Percentiles rank a stretch among this genome's conserved stretches.
Conservation (phyloP, 73 alveolate genomes). For the Paramecium primaurelia region DNA sequence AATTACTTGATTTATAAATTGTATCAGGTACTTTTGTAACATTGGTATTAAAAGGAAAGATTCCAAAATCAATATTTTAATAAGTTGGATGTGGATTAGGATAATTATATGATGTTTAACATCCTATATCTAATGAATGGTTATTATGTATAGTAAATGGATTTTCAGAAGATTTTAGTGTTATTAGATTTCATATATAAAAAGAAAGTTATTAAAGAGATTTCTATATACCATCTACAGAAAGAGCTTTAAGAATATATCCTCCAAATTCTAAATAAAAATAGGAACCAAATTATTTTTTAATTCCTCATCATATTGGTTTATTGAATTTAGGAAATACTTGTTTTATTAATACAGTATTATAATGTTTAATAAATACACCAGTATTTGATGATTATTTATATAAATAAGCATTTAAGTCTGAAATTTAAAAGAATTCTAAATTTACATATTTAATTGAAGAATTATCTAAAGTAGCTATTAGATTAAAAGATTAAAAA, state of each 20-base stretch:
- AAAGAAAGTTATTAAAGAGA: constrained; percentile 36
- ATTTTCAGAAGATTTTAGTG: constrained; percentile 18
- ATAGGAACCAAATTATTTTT: background rate
- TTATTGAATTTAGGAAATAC: constrained; percentile 81
- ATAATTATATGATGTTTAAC: background rate
- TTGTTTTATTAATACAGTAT: constrained; percentile 75
- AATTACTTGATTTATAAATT: constrained; percentile 29
- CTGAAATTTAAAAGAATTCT: background rate
- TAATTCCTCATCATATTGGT: constrained; percentile 59
- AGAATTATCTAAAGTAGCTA: constrained; percentile 18
- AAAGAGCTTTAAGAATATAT: background rate
- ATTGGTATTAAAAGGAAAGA: background rate
- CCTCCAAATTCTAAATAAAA: background rate
- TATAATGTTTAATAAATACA: constrained; percentile 76
- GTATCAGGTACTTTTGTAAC: constrained; percentile 44
- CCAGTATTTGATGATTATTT: constrained; percentile 64
- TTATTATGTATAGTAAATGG: background rate
- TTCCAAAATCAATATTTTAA: background rate
- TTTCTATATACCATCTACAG: background rate
- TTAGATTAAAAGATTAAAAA: background rate
- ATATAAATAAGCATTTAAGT: background rate
- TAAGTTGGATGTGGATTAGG: constrained; percentile 1
- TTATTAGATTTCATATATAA: background rate
- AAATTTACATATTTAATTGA: background rate
- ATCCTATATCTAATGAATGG: constrained; percentile 52